These are phyloP conservation scores for Pestalotiopsis sp. DNA, from an alignment of 2,329 filamentous ascomycete species.

Conservation along the genomic window DNA sequence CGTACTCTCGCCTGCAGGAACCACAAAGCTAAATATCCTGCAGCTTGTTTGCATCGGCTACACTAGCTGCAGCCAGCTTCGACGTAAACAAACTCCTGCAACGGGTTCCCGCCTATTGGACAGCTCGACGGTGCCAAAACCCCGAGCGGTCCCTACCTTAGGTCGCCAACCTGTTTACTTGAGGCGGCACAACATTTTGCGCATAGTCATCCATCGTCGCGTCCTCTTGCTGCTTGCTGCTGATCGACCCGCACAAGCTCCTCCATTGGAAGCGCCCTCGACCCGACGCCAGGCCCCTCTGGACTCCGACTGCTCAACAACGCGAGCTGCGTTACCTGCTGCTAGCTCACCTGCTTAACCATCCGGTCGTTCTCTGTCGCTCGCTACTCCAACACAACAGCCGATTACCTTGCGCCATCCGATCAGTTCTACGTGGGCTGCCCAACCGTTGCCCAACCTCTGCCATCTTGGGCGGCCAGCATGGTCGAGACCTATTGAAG, in stretches of 20 bases:
- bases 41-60: background rate
- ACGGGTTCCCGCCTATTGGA: slow-evolving; percentile 10
- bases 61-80: slow-evolving; percentile 12
- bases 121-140: background rate
- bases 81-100: slow-evolving; percentile 27
- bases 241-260: background rate
- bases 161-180: slow-evolving; percentile 2
- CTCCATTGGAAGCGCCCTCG: background rate
- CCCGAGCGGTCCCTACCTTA: background rate
- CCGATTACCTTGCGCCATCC: slow-evolving; percentile 17
- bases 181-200: slow-evolving; percentile 20
- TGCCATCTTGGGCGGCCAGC: slow-evolving; percentile 26
- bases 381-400: slow-evolving; percentile 9
- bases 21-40: background rate
- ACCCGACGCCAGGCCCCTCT: background rate
- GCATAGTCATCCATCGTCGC: slow-evolving; percentile 8
- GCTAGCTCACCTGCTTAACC: background rate
- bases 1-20: background rate
- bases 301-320: background rate
- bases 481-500: slow-evolving; percentile 45
- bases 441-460: slow-evolving; percentile 15
- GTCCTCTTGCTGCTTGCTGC: background rate
- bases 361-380: slow-evolving; percentile 14
- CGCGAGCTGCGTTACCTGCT: background rate
- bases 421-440: slow-evolving; percentile 20